Conservation (phyloP, 1,284 basidiomycete species). For the Salmacisia buchloeana region DNA sequence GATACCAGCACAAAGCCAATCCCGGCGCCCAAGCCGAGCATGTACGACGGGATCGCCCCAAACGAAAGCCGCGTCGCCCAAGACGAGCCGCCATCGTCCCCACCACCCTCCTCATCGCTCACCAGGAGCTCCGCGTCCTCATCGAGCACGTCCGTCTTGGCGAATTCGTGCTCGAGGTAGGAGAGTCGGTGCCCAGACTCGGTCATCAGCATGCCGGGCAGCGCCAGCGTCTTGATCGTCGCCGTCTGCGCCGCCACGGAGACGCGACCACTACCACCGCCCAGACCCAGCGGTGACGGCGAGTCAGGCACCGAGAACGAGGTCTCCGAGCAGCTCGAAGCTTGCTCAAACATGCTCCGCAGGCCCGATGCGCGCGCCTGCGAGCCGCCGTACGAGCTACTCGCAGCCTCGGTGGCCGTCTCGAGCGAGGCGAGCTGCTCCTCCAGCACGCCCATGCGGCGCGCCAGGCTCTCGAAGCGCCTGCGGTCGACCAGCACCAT, state of each 20-base stretch:
- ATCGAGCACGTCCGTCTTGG: neutral
- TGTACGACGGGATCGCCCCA: slow-evolving; percentile 36
- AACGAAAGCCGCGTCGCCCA: slow-evolving; percentile 17
- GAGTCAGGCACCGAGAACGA: too few species aligned
- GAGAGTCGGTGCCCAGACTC: neutral
- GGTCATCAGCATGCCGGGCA: neutral
- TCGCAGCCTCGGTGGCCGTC: neutral
- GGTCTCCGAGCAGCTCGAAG: slow-evolving; percentile 11
- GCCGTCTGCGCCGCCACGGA: slow-evolving; percentile 2
- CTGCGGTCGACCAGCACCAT: slow-evolving; percentile 40
- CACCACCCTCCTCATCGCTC: slow-evolving; percentile 14
- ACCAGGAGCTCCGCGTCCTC: neutral
- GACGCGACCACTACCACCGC: too few species aligned
- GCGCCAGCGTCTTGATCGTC: neutral
- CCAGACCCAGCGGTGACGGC: too few species aligned
- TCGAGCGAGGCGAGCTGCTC: slow-evolving; percentile 14
- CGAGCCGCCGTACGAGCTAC: neutral
- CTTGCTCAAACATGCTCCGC: neutral
- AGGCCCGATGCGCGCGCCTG: neutral
- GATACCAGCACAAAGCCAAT: slow-evolving; percentile 31
- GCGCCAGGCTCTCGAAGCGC: slow-evolving; percentile 36
- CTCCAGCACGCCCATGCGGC: slow-evolving; percentile 31
- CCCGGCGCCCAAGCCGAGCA: slow-evolving; percentile 29
- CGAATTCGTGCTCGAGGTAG: neutral
- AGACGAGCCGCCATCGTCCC: slow-evolving; percentile 14